Base-by-base conservation (phyloP, 1,284 basidiomycete genomes). In the Ganoderma multipileum region DNA sequence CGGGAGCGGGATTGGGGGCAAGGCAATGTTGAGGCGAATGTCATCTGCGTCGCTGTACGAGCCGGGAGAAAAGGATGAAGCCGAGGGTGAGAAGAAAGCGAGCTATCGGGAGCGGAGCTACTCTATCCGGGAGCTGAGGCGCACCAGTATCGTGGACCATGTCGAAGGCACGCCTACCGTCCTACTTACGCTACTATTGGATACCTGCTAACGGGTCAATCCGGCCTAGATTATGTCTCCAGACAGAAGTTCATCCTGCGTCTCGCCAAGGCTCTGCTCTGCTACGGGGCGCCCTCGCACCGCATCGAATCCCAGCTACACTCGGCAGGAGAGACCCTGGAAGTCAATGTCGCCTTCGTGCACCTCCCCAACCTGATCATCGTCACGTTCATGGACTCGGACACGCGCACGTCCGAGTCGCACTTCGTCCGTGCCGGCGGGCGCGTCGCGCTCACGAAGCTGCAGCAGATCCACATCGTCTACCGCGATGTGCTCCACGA, bases 251-350 rank as follows among this genome's bases (percentile, higher is more conserved):
- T 96, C 79, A 86, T 96, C 33, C 82, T 95, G 68, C 91, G 90
- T 75, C 86, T 96, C 36, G 92, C 93, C 30, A 94, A 92, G 79
- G 92, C 92, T 12, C 84, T 97, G 52, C 86, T 97, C 75, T 84
- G 86, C 3, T 95, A 93, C 76, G 95, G 95, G 26, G 92, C 95
- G 26, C 95, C 95, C 4, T 95, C 94, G 33, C 95, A 96, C 79
- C 86, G 95, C 39, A 91, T 95, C 73, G 93, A 95, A 79, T 89
- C 91, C 1, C 95, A 95, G 77, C 85, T 97, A 14, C 82, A 83
- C 57, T 82, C 84, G 1, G 86, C 87, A 1, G 85, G 89, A 7
- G 78, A 81, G 6, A 84, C 86, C 39, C 82, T 92, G 30, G 82
- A 86, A 58, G 81, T 90, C 79, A 78, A 84, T 80, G 92, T 87